Conservation (phyloP, 2,329 filamentous ascomycete genomes). For the Macrophomina tecta region DNA sequence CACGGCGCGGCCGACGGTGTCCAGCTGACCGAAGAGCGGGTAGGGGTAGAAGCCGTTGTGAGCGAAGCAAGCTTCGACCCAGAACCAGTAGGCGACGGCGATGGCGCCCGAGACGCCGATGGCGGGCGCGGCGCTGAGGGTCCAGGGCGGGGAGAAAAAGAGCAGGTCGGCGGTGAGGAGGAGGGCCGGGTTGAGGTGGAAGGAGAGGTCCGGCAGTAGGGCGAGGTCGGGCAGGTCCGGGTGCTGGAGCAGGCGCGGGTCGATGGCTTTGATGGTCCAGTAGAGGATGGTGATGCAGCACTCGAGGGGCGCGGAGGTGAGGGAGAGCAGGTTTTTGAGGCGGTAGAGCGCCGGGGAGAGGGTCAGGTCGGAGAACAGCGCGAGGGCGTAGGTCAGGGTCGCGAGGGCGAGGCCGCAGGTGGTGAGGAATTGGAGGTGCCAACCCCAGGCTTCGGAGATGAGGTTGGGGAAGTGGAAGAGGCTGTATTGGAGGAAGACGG, state of each 20-base stretch:
- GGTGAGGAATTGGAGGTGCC: slow-evolving; percentile 75
- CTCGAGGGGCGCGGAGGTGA: slow-evolving; percentile 72
- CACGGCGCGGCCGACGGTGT: slow-evolving; percentile 67
- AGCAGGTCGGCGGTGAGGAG: slow-evolving; percentile 70
- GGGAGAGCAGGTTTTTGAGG: slow-evolving; percentile 70
- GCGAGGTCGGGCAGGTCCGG: slow-evolving; percentile 29
- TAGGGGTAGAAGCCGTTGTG: slow-evolving; percentile 82
- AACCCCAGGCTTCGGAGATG: slow-evolving; percentile 52
- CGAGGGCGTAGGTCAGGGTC: slow-evolving; percentile 65
- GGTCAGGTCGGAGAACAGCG: slow-evolving; percentile 69
- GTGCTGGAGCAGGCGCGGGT: slow-evolving; percentile 23
- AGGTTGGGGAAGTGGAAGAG: slow-evolving; percentile 13
- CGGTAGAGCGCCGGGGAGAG: slow-evolving; percentile 64
- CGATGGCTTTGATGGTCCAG: slow-evolving; percentile 66
- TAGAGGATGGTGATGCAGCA: slow-evolving; percentile 74
- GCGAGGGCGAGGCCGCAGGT: slow-evolving; percentile 65
- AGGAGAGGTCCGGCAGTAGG: slow-evolving; percentile 41
- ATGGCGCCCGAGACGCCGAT: slow-evolving; percentile 64
- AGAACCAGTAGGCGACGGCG: slow-evolving; percentile 75
- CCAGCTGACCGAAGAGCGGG: slow-evolving; percentile 76
- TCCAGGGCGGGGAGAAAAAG: slow-evolving; percentile 75
- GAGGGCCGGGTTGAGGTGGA: slow-evolving; percentile 70
- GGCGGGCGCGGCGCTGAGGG: slow-evolving; percentile 65
- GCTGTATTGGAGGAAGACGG: neutral
- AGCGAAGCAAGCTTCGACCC: slow-evolving; percentile 75